These are phyloP conservation scores for Lagenaria siceraria DNA, from an alignment of 306 rosid genomes.

Conservation along the genomic window DNA sequence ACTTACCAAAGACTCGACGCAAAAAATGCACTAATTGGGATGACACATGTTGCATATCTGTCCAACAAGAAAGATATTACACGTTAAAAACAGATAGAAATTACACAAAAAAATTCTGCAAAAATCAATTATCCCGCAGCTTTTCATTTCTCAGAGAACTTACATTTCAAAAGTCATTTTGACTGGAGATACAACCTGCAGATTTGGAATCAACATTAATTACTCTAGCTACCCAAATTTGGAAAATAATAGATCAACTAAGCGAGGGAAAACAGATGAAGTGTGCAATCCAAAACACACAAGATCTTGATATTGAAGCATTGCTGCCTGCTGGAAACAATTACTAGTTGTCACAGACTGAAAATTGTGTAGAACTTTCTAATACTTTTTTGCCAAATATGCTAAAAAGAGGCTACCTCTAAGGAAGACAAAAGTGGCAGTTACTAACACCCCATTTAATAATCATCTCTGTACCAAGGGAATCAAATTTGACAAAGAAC, in stretches of 20 bases:
- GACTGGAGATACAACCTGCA: slow-evolving; percentile 87
- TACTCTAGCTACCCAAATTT: background rate
- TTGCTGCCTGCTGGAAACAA: background rate
- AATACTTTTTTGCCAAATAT: background rate
- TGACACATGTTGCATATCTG: slow-evolving; percentile 92
- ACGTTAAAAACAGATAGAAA: background rate
- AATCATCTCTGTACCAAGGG: background rate
- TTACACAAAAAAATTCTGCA: background rate
- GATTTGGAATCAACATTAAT: slow-evolving; percentile 6
- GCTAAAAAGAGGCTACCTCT: background rate
- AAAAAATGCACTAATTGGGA: slow-evolving; percentile 90
- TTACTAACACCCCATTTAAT: background rate
- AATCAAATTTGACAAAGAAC: background rate
- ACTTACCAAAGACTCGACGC: slow-evolving; percentile 97
- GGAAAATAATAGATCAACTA: background rate
- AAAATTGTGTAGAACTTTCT: background rate
- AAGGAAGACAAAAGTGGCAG: background rate
- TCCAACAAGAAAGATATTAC: slow-evolving; percentile 9
- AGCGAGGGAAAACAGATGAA: background rate
- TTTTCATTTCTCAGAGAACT: slow-evolving; percentile 16
- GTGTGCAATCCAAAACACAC: background rate
- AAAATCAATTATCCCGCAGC: background rate
- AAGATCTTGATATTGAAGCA: background rate
- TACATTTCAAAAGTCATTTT: slow-evolving; percentile 94
- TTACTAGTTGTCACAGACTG: background rate